phyloP scores from a whole-genome alignment of 768 basidiomycete genomes.

The Mycena filopes region DNA sequence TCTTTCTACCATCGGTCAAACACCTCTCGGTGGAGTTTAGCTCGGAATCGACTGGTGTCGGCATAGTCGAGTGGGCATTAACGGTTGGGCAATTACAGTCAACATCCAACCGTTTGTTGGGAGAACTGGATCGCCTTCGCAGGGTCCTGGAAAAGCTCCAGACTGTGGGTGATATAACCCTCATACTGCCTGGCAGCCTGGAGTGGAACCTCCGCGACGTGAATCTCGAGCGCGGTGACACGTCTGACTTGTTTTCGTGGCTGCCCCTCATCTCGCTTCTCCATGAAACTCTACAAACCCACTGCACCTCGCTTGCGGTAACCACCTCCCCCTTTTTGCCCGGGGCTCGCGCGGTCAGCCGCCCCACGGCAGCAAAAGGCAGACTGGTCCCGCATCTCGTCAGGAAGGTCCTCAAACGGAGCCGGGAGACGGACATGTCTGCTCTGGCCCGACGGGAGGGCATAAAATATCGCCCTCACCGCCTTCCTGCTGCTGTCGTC shows the following conservation, averaged over 20 bases:
- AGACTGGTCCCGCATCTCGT: background rate
- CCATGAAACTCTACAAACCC: background rate
- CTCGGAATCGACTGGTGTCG: background rate
- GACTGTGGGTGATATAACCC: constrained; percentile 12
- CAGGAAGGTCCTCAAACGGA: background rate
- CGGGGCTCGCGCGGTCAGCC: background rate
- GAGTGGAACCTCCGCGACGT: constrained; percentile 22
- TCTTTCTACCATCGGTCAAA: constrained; percentile 2
- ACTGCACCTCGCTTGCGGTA: background rate
- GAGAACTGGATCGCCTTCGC: background rate
- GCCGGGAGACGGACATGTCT: background rate
- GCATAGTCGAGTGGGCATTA: background rate
- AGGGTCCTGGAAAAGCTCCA: constrained; percentile 3
- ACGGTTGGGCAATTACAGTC: background rate
- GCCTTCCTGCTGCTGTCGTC: background rate
- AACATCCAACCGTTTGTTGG: background rate
- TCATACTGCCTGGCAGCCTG: constrained; percentile 11
- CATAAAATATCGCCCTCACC: constrained; percentile 10
- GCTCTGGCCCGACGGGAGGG: constrained; percentile 8
- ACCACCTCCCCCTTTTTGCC: background rate
- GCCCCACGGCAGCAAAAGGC: background rate
- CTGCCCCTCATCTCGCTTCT: background rate
- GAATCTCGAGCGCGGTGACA: constrained; percentile 14
- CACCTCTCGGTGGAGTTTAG: constrained; percentile 8
- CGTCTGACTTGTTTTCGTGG: constrained; percentile 7